Conservation (phyloP, 176 grass and related monocot genomes). For the Zoysia japonica region DNA sequence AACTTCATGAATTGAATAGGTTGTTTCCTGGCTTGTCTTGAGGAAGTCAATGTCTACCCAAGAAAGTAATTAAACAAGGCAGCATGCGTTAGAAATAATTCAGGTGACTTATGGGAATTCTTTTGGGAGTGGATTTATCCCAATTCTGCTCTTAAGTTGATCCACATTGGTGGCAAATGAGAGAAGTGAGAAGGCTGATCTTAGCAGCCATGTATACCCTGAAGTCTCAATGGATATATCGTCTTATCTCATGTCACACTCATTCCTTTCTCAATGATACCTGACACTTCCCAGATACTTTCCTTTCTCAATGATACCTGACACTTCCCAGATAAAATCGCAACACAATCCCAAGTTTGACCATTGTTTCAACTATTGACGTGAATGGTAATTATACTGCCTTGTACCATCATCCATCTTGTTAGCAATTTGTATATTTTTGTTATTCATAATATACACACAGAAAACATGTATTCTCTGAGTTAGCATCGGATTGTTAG, state of each 20-base stretch:
- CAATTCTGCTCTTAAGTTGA: slow-evolving; percentile 12
- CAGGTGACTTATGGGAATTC: neutral
- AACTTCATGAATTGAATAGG: slow-evolving; percentile 47
- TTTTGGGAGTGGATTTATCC: neutral
- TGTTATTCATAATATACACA: neutral
- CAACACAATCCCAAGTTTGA: neutral
- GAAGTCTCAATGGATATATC: slow-evolving; percentile 21
- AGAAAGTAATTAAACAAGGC: slow-evolving; percentile 17
- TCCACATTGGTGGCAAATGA: neutral
- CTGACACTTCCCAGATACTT: no score
- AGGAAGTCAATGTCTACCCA: slow-evolving; percentile 40
- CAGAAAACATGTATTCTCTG: neutral
- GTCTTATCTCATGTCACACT: neutral
- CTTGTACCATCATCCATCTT: neutral
- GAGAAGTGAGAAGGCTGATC: neutral
- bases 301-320: no score
- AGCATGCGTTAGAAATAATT: slow-evolving; percentile 2
- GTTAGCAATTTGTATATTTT: neutral
- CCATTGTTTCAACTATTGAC: slow-evolving; percentile 10
- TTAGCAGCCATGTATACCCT: neutral
- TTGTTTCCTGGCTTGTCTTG: slow-evolving; percentile 52
- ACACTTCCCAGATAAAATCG: neutral
- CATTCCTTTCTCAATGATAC: neutral
- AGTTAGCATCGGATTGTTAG: neutral
- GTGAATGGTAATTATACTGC: neutral